Evolutionary conservation across 106 monocot species (phyloP).

Genomic region (Dactylorhiza incarnata): DNA sequence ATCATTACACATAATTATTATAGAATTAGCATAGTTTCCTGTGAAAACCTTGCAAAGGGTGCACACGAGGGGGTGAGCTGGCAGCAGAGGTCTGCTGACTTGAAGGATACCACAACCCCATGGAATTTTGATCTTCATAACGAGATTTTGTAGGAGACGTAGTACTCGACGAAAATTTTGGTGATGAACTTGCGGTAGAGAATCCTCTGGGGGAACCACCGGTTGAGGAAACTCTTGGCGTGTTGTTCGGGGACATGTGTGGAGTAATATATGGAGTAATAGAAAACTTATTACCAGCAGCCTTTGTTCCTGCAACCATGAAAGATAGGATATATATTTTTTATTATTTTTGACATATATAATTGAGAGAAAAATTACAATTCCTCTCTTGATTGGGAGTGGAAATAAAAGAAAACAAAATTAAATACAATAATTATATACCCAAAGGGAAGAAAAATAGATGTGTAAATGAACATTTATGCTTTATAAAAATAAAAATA

Average conservation of each 20-base stretch:
- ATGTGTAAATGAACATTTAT: too few species aligned
- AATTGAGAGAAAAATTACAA: too few species aligned
- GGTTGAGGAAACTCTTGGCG: constrained; percentile 36
- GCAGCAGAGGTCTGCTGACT: constrained; percentile 54
- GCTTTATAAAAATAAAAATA: too few species aligned
- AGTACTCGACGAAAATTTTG: constrained; percentile 38
- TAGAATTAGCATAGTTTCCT: background rate
- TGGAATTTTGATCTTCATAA: constrained; percentile 23
- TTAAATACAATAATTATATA: too few species aligned
- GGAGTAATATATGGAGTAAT: constrained; percentile 30
- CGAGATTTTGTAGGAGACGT: constrained; percentile 55
- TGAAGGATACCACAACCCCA: constrained; percentile 45
- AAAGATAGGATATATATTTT: background rate
- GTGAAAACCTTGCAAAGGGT: background rate
- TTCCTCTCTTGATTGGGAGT: too few species aligned
- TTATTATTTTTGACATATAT: too few species aligned
- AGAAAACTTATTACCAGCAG: constrained; percentile 17
- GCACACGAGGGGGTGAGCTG: constrained; percentile 46
- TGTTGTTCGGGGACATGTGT: constrained; percentile 30
- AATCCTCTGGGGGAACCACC: constrained; percentile 35
- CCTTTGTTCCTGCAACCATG: constrained; percentile 16
- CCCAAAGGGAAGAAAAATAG: too few species aligned
- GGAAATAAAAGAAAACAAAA: too few species aligned
- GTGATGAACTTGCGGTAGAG: constrained; percentile 42
- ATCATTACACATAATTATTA: too few species aligned